Percentiles rank a stretch among this genome's conserved stretches.
phyloP scores from a whole-genome alignment of 192 early-diverging fungal genomes.

The Coemansia nantahalensis region DNA sequence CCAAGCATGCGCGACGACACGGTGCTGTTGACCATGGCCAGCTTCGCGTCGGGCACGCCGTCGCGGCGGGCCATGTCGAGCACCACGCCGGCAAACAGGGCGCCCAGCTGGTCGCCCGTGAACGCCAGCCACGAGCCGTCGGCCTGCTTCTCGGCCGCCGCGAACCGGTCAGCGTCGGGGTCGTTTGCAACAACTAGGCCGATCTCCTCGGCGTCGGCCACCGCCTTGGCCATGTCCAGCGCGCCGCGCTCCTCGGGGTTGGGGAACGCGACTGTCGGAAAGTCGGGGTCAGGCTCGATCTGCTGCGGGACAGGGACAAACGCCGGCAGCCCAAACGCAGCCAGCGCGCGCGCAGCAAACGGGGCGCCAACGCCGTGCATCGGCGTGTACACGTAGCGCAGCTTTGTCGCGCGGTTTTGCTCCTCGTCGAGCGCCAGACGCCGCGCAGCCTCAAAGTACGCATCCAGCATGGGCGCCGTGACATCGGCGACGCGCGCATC shows the following conservation, averaged over 20 bases:
- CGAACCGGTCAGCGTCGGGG: slow-evolving; percentile 91
- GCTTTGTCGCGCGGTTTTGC: slow-evolving; percentile 12
- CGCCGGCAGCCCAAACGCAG: slow-evolving; percentile 65
- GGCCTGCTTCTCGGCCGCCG: slow-evolving; percentile 76
- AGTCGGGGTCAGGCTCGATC: slow-evolving; percentile 80
- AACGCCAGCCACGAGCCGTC: slow-evolving; percentile 76
- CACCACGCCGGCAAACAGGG: slow-evolving; percentile 68
- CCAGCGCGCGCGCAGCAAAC: slow-evolving; percentile 68
- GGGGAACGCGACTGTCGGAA: slow-evolving; percentile 84
- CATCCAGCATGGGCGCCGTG: slow-evolving; percentile 60
- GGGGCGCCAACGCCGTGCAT: slow-evolving; percentile 94
- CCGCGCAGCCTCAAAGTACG: slow-evolving; percentile 67
- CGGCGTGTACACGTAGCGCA: slow-evolving; percentile 80
- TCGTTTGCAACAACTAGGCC: slow-evolving; percentile 87
- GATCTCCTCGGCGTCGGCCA: slow-evolving; percentile 58
- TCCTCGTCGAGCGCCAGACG: slow-evolving; percentile 18
- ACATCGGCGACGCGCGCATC: slow-evolving; percentile 58
- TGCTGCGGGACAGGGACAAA: slow-evolving; percentile 68
- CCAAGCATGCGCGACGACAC: slow-evolving; percentile 86
- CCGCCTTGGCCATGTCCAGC: slow-evolving; percentile 67
- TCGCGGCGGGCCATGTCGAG: slow-evolving; percentile 55
- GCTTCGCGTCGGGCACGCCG: slow-evolving; percentile 54
- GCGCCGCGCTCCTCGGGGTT: slow-evolving; percentile 91
- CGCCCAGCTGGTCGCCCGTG: slow-evolving; percentile 89
- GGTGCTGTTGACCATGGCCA: slow-evolving; percentile 82